Evolutionary conservation across 2,329 filamentous ascomycete species (phyloP).

Genomic region (Basipetospora chlamydospora): DNA sequence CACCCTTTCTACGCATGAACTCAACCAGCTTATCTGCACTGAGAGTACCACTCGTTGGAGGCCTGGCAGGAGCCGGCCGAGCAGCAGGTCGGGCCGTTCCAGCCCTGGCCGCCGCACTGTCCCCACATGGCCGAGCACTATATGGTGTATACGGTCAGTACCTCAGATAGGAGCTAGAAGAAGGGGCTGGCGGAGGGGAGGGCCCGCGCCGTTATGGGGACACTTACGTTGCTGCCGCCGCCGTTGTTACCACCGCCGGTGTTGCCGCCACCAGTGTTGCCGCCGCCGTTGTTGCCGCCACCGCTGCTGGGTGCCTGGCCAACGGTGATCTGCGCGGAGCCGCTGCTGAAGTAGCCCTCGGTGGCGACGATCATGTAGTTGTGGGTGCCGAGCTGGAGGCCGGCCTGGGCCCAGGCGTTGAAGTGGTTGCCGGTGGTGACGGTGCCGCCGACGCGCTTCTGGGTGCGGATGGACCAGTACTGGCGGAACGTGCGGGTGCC

Average conservation of each 20-base stretch:
- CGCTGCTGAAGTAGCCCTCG: conserved; percentile 37
- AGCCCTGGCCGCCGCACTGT: conserved; percentile 14
- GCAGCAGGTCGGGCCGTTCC: conserved; percentile 13
- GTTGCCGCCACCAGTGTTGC: not conserved
- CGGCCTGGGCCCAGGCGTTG: conserved; percentile 32
- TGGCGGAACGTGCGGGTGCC: conserved; percentile 36
- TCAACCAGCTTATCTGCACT: conserved; percentile 12
- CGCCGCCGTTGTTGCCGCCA: not conserved
- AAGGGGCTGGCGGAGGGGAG: not conserved
- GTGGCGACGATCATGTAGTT: conserved; percentile 41
- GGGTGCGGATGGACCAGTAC: conserved; percentile 35
- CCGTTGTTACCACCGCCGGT: not conserved
- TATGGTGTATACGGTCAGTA: no score
- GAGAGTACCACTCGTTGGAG: conserved; percentile 14
- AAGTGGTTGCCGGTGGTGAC: conserved; percentile 37
- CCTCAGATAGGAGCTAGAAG: not conserved
- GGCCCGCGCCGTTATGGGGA: no score
- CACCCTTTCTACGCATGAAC: not conserved
- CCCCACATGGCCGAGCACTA: conserved; percentile 7
- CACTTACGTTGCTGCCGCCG: conserved; percentile 3
- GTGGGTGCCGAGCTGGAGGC: conserved; percentile 30
- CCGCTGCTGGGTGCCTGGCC: conserved; percentile 3
- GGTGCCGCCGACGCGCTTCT: conserved; percentile 33
- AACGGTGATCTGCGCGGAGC: conserved; percentile 31
- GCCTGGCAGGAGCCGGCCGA: conserved; percentile 11